Evolutionary conservation across 1,284 basidiomycete genomes (phyloP).

Genomic region (Ceratobasidium sp.): DNA sequence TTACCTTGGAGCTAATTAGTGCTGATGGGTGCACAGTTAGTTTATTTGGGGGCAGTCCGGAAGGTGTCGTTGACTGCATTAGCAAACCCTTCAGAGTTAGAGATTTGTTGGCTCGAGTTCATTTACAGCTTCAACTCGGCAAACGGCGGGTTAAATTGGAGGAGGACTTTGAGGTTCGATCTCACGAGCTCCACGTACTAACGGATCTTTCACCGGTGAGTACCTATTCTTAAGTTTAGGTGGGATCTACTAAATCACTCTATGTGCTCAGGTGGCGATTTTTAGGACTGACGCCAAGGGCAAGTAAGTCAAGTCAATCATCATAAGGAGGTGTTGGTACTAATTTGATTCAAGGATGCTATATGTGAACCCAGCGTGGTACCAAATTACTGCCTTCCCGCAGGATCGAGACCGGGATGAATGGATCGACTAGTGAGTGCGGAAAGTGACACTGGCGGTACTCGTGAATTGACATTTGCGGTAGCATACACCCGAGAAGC

Average conservation of each 20-base stretch:
- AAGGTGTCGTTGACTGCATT: constrained; percentile 50
- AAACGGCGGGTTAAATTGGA: constrained; percentile 45
- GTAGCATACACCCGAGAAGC: constrained; percentile 10
- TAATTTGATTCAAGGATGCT: neutral
- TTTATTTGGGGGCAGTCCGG: neutral
- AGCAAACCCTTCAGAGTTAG: constrained; percentile 47
- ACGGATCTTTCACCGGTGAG: constrained; percentile 38
- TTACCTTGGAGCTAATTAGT: constrained; percentile 43
- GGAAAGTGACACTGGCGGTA: neutral
- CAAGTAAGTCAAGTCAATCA: neutral
- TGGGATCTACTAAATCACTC: neutral
- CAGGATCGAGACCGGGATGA: constrained; percentile 5
- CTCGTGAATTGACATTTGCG: neutral
- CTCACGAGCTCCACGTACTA: constrained; percentile 46
- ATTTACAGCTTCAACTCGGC: constrained; percentile 46
- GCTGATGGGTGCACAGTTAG: neutral
- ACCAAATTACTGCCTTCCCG: constrained; percentile 20
- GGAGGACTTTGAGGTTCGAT: constrained; percentile 49
- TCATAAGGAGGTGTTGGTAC: neutral
- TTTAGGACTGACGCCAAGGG: constrained; percentile 15
- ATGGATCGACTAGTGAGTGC: constrained; percentile 9
- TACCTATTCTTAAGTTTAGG: neutral
- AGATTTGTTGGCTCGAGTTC: constrained; percentile 53
- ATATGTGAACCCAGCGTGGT: constrained; percentile 16
- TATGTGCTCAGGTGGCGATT: constrained; percentile 15